A percentile compares a stretch with the other conserved stretches of the same genome.
Conservation (phyloP, 495 filamentous ascomycete genomes). For the Talaromyces thailandensis region DNA sequence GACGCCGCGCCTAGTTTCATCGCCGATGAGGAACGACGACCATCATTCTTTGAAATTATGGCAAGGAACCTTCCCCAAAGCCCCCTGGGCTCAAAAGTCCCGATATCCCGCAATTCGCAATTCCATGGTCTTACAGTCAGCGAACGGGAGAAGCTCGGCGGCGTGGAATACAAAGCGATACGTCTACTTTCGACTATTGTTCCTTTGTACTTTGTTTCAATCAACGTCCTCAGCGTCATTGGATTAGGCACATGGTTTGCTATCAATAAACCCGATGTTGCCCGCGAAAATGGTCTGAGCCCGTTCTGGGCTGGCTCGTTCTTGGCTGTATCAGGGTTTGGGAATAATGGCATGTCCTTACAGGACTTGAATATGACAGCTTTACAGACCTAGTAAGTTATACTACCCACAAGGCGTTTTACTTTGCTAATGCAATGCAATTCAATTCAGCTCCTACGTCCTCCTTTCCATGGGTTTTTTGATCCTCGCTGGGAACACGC, state of each 20-base stretch:
- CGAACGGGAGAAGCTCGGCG: constrained; percentile 66
- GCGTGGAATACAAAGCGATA: constrained; percentile 72
- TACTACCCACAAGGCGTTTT: neutral
- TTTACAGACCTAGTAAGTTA: constrained; percentile 26
- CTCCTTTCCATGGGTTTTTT: constrained; percentile 67
- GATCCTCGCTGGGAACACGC: constrained; percentile 80
- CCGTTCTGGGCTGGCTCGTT: constrained; percentile 39
- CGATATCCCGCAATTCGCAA: constrained; percentile 60
- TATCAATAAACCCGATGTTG: constrained; percentile 44
- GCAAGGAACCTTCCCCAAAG: constrained; percentile 25
- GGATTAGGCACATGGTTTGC: constrained; percentile 66
- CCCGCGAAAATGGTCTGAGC: constrained; percentile 59
- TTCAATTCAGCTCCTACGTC: constrained; percentile 41
- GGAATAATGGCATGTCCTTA: constrained; percentile 80
- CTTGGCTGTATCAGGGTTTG: constrained; percentile 62
- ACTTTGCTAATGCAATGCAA: constrained; percentile 10
- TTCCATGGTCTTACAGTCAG: constrained; percentile 58
- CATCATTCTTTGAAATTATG: constrained; percentile 17
- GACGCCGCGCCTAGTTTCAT: constrained; percentile 16
- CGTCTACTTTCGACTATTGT: constrained; percentile 64
- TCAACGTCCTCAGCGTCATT: constrained; percentile 62
- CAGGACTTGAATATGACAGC: constrained; percentile 70
- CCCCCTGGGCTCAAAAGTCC: constrained; percentile 32
- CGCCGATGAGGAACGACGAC: constrained; percentile 11
- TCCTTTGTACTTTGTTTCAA: constrained; percentile 62